phyloP scores from a whole-genome alignment of 768 basidiomycete species.

The Lactarius quietus region DNA sequence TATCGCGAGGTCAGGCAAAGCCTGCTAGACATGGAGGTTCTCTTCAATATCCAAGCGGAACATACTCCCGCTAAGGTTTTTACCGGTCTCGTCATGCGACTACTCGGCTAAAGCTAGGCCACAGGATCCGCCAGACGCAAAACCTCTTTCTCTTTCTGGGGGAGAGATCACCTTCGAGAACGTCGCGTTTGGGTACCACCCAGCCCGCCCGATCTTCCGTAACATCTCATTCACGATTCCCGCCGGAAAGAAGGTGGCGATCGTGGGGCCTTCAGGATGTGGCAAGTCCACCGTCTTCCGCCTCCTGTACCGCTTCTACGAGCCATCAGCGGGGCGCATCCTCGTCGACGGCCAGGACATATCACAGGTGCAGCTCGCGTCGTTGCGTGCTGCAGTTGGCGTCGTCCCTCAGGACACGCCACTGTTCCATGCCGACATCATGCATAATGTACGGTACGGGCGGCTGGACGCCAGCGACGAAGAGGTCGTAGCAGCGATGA shows the following conservation, averaged over 20 bases:
- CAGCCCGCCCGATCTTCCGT: slow-evolving; percentile 88
- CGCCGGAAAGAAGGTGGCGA: slow-evolving; percentile 93
- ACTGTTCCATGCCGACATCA: slow-evolving; percentile 90
- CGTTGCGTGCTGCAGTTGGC: slow-evolving; percentile 72
- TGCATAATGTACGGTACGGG: slow-evolving; percentile 96
- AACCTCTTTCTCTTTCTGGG: slow-evolving; percentile 65
- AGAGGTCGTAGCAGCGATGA: slow-evolving; percentile 80
- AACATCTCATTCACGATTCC: slow-evolving; percentile 87
- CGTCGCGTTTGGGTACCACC: slow-evolving; percentile 87
- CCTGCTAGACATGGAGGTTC: slow-evolving; percentile 92
- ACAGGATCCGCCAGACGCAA: slow-evolving; percentile 67
- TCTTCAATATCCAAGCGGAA: slow-evolving; percentile 86
- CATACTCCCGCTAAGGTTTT: slow-evolving; percentile 60
- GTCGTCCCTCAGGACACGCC: slow-evolving; percentile 99
- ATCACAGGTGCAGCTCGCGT: slow-evolving; percentile 61
- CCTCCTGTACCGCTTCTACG: slow-evolving; percentile 92
- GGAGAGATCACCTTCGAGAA: slow-evolving; percentile 93
- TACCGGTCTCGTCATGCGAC: background rate
- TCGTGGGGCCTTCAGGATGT: slow-evolving; percentile 95
- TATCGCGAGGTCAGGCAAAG: slow-evolving; percentile 97
- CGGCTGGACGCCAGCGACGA: slow-evolving; percentile 82
- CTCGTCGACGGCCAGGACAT: slow-evolving; percentile 87
- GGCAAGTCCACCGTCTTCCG: slow-evolving; percentile 98
- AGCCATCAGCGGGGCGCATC: slow-evolving; percentile 77
- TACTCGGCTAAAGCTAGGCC: background rate